These are phyloP conservation scores for Sarocladiaceae sp. DNA, from an alignment of 2,329 filamentous ascomycete genomes.

Conservation along the genomic window DNA sequence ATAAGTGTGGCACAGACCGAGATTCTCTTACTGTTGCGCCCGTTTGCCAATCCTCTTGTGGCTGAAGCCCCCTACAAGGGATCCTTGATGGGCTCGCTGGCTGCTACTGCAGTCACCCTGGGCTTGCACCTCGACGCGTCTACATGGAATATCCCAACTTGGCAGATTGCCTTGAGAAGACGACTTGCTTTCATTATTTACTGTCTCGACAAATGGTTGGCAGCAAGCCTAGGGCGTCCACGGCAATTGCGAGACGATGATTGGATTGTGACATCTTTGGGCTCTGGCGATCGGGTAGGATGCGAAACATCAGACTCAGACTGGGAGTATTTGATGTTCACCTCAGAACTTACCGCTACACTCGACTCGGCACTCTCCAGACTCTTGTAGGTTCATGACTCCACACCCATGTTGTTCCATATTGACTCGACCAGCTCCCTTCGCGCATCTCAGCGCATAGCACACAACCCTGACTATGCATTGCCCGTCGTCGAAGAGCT, in stretches of 20 bases:
- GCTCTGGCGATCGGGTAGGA: not conserved
- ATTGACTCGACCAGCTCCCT: not conserved
- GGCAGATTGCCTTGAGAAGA: constrained; percentile 13
- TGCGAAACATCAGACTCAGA: not conserved
- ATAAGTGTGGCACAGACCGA: constrained; percentile 13
- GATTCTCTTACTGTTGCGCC: constrained; percentile 11
- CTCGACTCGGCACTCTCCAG: constrained; percentile 9
- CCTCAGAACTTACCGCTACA: not conserved
- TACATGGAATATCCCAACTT: constrained; percentile 13
- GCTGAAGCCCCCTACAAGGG: constrained; percentile 15
- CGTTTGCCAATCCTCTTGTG: constrained; percentile 15
- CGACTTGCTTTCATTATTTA: constrained; percentile 16
- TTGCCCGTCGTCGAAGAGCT: not conserved
- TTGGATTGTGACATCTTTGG: constrained; percentile 12
- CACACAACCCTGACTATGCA: not conserved
- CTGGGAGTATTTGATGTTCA: constrained; percentile 1
- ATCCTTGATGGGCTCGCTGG: constrained; percentile 13
- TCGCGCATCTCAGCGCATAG: constrained; percentile 3
- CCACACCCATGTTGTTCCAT: not conserved
- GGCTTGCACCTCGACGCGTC: constrained; percentile 16
- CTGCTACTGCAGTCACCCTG: constrained; percentile 14
- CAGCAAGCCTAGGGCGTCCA: constrained; percentile 15
- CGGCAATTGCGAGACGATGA: constrained; percentile 11
- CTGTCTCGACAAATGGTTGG: constrained; percentile 16
- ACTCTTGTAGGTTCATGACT: constrained; percentile 11